Conservation (phyloP, 2,329 filamentous ascomycete genomes). For the Alternaria brassicae region DNA sequence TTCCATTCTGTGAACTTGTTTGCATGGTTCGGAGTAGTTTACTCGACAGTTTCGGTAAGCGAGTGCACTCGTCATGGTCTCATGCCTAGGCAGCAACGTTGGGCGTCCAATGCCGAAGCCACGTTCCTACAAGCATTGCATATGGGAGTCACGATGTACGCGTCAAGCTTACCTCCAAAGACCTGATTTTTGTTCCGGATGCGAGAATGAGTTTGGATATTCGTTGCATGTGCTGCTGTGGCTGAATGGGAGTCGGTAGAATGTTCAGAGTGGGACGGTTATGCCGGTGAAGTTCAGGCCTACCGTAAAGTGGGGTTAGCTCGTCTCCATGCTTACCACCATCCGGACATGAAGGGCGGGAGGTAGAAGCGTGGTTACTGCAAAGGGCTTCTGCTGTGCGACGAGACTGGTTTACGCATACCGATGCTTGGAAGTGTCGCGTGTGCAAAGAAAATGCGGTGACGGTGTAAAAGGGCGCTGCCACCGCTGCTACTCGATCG, state of each 20-base stretch:
- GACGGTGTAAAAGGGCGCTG: not conserved
- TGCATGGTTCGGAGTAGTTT: not conserved
- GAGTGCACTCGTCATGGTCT: not conserved
- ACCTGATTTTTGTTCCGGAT: not conserved
- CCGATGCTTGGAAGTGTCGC: not conserved
- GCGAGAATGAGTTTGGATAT: not conserved
- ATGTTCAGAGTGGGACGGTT: not conserved
- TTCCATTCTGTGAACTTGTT: not conserved
- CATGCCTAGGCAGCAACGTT: not conserved
- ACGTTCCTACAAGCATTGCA: not conserved
- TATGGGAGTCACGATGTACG: not conserved
- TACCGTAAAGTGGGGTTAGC: not conserved
- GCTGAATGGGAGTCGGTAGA: not conserved
- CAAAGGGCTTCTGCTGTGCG: not conserved
- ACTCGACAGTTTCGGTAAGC: not conserved
- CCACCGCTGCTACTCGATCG: too few relatives aligned
- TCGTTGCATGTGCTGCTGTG: not conserved
- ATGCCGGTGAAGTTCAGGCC: not conserved
- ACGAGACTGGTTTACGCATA: not conserved
- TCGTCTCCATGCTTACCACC: not conserved
- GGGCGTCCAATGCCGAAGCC: conserved; percentile 10
- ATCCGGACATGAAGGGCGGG: not conserved
- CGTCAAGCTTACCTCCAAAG: not conserved
- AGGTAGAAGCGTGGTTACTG: not conserved
- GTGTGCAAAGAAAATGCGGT: not conserved